Conservation (phyloP, 2,329 filamentous ascomycete genomes). For the Trichoderma harzianum region DNA sequence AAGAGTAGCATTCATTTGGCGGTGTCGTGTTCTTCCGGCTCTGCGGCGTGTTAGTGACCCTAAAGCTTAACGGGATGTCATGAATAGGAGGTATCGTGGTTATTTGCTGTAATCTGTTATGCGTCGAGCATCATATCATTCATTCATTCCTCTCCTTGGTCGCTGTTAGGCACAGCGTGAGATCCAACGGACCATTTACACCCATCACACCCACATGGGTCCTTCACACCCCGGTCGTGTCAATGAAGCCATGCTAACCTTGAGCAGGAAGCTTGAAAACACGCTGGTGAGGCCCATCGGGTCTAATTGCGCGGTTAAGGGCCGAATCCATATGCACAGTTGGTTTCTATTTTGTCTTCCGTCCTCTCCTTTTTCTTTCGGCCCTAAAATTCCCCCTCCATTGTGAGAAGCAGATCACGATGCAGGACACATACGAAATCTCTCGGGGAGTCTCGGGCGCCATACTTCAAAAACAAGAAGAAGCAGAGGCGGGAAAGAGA, state of each 20-base stretch:
- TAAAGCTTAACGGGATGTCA: too few relatives aligned
- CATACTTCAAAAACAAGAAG: neutral
- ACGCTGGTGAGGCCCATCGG: neutral
- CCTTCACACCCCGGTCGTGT: neutral
- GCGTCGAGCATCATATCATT: neutral
- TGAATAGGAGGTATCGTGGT: neutral
- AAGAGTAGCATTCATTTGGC: neutral
- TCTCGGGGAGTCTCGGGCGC: constrained; percentile 6
- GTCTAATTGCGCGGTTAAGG: neutral
- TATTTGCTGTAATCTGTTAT: neutral
- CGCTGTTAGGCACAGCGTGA: neutral
- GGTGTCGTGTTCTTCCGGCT: neutral
- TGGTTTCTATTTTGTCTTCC: neutral
- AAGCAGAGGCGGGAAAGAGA: neutral
- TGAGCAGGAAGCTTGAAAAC: constrained; percentile 13
- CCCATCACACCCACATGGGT: neutral
- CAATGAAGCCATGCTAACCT: constrained; percentile 7
- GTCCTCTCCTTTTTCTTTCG: neutral
- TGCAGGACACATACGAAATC: neutral
- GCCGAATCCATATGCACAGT: constrained; percentile 11
- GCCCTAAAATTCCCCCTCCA: neutral
- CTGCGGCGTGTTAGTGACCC: neutral
- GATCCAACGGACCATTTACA: neutral
- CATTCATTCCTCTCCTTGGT: neutral
- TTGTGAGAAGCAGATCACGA: neutral